Conservation (phyloP, 2,329 filamentous ascomycete species). For the Metarhizium album region DNA sequence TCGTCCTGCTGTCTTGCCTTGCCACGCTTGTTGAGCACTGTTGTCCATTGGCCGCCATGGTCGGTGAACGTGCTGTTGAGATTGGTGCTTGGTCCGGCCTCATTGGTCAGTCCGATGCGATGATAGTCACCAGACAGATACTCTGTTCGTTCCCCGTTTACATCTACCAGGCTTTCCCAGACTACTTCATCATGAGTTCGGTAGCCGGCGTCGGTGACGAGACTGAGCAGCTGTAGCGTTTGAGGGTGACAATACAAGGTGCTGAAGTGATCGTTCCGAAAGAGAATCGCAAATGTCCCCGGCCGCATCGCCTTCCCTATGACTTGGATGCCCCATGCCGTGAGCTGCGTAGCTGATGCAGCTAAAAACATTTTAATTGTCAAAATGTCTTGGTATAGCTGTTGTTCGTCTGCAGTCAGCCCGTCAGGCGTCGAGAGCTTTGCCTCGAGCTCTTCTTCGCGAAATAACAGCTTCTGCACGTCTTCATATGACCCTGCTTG, state of each 20-base stretch:
- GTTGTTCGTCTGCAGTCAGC: conserved; percentile 63
- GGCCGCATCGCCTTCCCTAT: conserved; percentile 61
- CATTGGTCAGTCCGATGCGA: conserved; percentile 51
- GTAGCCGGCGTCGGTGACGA: conserved; percentile 92
- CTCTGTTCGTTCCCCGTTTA: conserved; percentile 71
- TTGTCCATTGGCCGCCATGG: conserved; percentile 39
- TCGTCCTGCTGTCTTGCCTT: conserved; percentile 16
- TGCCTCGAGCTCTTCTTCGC: conserved; percentile 77
- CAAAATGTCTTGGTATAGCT: conserved; percentile 70
- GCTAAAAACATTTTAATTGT: conserved; percentile 76
- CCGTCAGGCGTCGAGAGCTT: conserved; percentile 47
- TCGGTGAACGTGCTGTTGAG: conserved; percentile 11
- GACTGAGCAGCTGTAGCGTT: conserved; percentile 62
- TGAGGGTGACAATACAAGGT: conserved; percentile 83
- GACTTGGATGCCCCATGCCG: conserved; percentile 65
- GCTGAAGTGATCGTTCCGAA: conserved; percentile 95
- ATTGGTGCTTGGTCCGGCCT: conserved; percentile 10
- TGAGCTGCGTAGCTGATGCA: conserved; percentile 77
- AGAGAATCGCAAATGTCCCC: conserved; percentile 79
- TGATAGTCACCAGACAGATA: conserved; percentile 88
- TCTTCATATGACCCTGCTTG: conserved; percentile 83
- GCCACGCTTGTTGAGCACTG: conserved; percentile 30
- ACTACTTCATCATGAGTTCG: conserved; percentile 81
- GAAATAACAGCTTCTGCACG: conserved; percentile 78
- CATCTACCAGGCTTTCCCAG: conserved; percentile 87